Evolutionary conservation across 768 basidiomycete species (phyloP).

Genomic region (Ramaria rubella): DNA sequence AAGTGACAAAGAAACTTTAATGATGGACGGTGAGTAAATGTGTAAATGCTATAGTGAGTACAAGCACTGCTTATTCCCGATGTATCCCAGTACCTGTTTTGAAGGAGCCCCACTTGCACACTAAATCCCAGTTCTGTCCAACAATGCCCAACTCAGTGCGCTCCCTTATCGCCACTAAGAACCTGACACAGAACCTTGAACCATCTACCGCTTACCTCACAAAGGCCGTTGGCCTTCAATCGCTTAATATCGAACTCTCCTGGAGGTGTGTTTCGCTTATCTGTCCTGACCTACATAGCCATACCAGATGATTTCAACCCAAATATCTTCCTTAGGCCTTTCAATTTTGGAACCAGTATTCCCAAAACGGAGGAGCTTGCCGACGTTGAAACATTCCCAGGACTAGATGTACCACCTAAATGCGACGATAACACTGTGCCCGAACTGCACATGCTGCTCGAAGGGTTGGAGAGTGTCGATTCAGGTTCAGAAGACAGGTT

Average conservation of each 20-base stretch:
- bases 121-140: constrained; percentile 18
- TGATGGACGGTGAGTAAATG: constrained; percentile 51
- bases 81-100: constrained; percentile 45
- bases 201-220: constrained; percentile 33
- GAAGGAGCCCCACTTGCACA: constrained; percentile 45
- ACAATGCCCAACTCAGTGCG: constrained; percentile 14
- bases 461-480: not conserved
- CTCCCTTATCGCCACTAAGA: not conserved
- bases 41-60: not conserved
- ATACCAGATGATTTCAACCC: constrained; percentile 16
- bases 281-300: not conserved
- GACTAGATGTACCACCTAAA: not conserved
- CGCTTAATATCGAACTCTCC: constrained; percentile 53
- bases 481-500: not conserved
- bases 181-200: not conserved
- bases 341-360: constrained; percentile 36
- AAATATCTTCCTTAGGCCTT: constrained; percentile 33
- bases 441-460: not conserved
- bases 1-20: constrained; percentile 40
- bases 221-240: constrained; percentile 51
- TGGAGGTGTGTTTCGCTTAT: constrained; percentile 46
- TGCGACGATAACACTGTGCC: not conserved
- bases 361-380: constrained; percentile 29
- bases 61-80: not conserved
- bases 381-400: constrained; percentile 18